Base-by-base conservation (phyloP, 2,329 filamentous ascomycete genomes). In the Colletotrichum lupini region DNA sequence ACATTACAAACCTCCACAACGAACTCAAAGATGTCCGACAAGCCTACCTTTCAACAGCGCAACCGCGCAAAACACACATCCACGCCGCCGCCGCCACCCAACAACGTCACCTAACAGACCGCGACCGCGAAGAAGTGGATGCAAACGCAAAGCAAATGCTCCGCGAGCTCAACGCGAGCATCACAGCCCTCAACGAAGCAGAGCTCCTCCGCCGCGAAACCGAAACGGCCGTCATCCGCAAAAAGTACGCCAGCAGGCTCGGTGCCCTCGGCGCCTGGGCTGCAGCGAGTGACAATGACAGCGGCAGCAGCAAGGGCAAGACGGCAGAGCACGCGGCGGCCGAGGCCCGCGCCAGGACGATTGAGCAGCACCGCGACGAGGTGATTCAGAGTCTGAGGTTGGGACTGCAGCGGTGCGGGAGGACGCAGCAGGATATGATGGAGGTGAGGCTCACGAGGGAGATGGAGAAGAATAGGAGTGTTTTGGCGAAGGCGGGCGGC, bases 361-460 rank as follows among this genome's bases (percentile, higher is more conserved):
- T 93, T 7, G 91, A 89, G 63, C 88, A 90, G 62, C 93, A 97
- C 76, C 87, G 95, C 65, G 95, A 97, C 78, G 92, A 92, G 75
- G 91, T 99, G 58, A 84, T 98, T 12, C 96, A 93, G 92, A 95
- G 93, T 77, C 81, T 99, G 78, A 88, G 94, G 75, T 89, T 92
- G 79, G 89, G 91, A 78, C 83, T 98, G 75, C 93, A 97, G 83
- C 88, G 91, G 76, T 95, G 93, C 69, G 93, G 93, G 55, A 88
- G 91, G 77, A 91, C 93, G 75, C 96, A 98, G 85, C 92, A 94
- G 78, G 90, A 89, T 63, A 98, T 98, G 95, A 98, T 98, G 88
- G 95, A 98, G 84, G 93, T 94, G 79, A 86, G 97, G 77, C 86
- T 98, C 76, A 91, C 92, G 79, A 87, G 97, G 67, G 94, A 97